phyloP scores from a whole-genome alignment of 2,329 filamentous ascomycete genomes.

The Alternaria conjuncta region DNA sequence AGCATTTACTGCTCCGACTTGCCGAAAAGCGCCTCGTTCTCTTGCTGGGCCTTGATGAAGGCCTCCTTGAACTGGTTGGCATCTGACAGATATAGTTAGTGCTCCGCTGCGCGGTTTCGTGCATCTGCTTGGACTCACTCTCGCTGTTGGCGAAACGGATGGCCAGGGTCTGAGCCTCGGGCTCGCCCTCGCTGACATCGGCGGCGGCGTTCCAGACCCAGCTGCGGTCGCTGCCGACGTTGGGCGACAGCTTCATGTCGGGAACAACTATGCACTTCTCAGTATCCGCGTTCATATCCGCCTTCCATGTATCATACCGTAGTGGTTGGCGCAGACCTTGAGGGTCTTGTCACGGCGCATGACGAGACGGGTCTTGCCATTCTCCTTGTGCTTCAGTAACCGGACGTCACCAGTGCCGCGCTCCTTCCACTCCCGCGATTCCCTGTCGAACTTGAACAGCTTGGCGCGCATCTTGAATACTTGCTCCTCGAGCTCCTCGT shows the following conservation, averaged over 20 bases:
- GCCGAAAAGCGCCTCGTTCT: conserved; percentile 85
- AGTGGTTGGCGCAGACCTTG: conserved; percentile 99
- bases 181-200: conserved; percentile 97
- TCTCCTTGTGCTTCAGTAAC: conserved; percentile 98
- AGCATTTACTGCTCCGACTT: conserved; percentile 54
- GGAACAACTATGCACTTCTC: conserved; percentile 73
- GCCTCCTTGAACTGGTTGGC: conserved; percentile 97
- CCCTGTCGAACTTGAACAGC: conserved; percentile 96
- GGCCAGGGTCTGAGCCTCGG: conserved; percentile 92
- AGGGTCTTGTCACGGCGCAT: conserved; percentile 99
- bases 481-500: conserved; percentile 97
- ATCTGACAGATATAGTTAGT: conserved; percentile 62
- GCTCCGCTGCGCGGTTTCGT: conserved; percentile 18
- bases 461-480: conserved; percentile 99
- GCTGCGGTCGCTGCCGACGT: conserved; percentile 95
- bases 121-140: conserved; percentile 66
- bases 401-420: conserved; percentile 95
- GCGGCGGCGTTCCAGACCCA: conserved; percentile 99
- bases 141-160: conserved; percentile 98
- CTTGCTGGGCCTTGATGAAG: conserved; percentile 95
- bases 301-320: conserved; percentile 68
- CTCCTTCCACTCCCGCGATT: conserved; percentile 97
- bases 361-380: conserved; percentile 94
- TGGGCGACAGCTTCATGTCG: conserved; percentile 98
- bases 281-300: conserved; percentile 23